phyloP scores from a whole-genome alignment of 139 green algal species.

The Mesotaenium endlicherianum region DNA sequence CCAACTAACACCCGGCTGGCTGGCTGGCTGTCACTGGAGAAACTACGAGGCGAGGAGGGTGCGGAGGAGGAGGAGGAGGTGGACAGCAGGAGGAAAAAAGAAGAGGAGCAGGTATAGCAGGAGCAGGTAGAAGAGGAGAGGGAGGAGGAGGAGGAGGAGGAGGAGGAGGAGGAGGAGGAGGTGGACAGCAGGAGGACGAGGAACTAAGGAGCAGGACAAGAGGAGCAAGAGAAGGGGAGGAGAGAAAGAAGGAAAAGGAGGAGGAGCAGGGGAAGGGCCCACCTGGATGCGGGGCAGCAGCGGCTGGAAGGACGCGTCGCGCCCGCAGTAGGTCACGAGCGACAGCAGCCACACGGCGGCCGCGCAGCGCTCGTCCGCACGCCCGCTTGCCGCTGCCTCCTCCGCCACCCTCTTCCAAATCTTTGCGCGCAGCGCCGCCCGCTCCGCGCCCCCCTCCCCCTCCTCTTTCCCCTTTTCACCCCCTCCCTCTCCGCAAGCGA shows the following conservation, averaged over 20 bases:
- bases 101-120: too few relatives aligned
- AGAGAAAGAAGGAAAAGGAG: not conserved
- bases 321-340: slow-evolving; percentile 69
- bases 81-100: too few relatives aligned
- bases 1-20: too few relatives aligned
- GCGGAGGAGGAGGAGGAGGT: too few relatives aligned
- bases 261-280: not conserved
- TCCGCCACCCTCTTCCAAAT: slow-evolving; percentile 56
- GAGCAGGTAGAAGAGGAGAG: not conserved
- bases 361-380: slow-evolving; percentile 66
- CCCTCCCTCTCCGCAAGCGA: not conserved
- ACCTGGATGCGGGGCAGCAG: slow-evolving; percentile 62
- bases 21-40: too few relatives aligned
- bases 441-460: slow-evolving; percentile 1
- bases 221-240: not conserved
- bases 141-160: not conserved
- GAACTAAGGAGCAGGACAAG: not conserved
- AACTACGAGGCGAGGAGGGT: too few relatives aligned
- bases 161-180: not conserved
- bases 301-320: slow-evolving; percentile 54
- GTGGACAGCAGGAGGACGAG: not conserved
- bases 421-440: not conserved
- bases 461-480: not conserved
- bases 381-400: slow-evolving; percentile 59
- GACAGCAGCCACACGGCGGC: slow-evolving; percentile 77